Base-by-base conservation (phyloP, 371 early-diverging fungal species). In the Antonospora locustae region DNA sequence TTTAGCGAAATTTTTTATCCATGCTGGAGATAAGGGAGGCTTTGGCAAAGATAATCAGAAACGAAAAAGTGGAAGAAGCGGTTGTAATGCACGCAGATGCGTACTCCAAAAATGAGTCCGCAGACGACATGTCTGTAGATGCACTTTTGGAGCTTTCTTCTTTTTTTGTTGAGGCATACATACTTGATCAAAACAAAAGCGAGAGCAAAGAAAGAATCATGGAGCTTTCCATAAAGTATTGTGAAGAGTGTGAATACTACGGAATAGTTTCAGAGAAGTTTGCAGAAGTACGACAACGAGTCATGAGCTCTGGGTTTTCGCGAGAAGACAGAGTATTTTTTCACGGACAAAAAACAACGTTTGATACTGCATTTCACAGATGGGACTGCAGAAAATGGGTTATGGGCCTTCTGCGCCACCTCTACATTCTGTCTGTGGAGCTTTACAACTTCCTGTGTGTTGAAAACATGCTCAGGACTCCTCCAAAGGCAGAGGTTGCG, bases 341-440 rank as follows among this genome's bases (percentile, higher is more conserved):
- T 25, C 39, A 44, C 38, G 16, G 29, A 2, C 39, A 40, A 25
- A 51, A 27, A 7, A 43, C 16, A 27, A 27, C 11, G 11, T 59
- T 59, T 51, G 47, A 24, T 25, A 37, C 30, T 51, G 39, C 38
- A 5, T 23, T 39, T 24, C 50, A 47, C 28, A 53, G 53, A 19
- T 63, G 63, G 63, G 59, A 58, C 11, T 54, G 59, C 44, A 44
- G 41, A 41, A 55, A 54, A 22, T 52, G 47, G 45, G 12, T 65
- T 7, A 19, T 43, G 22, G 25, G 17, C 3, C 19, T 65, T 17
- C 2, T 58, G 16, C 32, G 50, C 37, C 54, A 65, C 50, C 59
- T 65, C 16, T 65, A 58, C 29, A 17, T 48, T 32, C 3, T 63
- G 23, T 17, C 39, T 29, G 44, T 56, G 29, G 47, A 47, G 40